phyloP scores from a whole-genome alignment of 345 rosid species.

The Sonneratia alba region DNA sequence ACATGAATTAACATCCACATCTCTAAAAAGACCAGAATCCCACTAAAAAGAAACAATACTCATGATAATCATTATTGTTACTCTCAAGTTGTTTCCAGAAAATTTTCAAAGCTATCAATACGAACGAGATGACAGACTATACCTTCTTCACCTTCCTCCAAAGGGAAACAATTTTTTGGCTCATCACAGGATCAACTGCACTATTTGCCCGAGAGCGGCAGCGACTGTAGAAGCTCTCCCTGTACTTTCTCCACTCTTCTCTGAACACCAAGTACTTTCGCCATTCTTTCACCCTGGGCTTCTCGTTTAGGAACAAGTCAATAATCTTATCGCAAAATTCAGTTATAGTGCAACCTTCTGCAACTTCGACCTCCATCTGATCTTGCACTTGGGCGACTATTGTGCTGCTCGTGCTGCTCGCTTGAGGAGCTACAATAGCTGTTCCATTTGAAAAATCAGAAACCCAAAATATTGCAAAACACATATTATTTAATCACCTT shows the following conservation, averaged over 20 bases:
- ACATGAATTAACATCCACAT: background rate
- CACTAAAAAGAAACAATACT: background rate
- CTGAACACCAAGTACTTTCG: constrained; percentile 65
- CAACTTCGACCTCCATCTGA: constrained; percentile 50
- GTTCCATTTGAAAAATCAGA: background rate
- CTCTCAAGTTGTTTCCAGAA: background rate
- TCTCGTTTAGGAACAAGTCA: constrained; percentile 70
- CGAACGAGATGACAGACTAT: constrained; percentile 2
- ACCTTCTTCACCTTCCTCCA: constrained; percentile 77
- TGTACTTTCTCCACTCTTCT: constrained; percentile 81
- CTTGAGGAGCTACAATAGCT: constrained; percentile 31
- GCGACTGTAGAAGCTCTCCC: constrained; percentile 51
- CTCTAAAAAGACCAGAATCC: background rate
- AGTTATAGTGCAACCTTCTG: constrained; percentile 55
- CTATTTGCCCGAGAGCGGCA: constrained; percentile 47
- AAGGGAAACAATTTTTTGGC: constrained; percentile 43
- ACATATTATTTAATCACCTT: background rate
- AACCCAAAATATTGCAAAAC: background rate
- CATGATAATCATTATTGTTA: background rate
- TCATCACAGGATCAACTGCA: constrained; percentile 46
- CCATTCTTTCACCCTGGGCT: constrained; percentile 71
- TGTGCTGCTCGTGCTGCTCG: constrained; percentile 12
- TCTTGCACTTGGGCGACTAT: constrained; percentile 32
- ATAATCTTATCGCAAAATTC: constrained; percentile 73
- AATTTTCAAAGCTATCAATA: background rate